Evolutionary conservation across 345 rosid species (phyloP), one percentile per base, ranked within the genome.

Genomic region (Acer yangbiense): DNA sequence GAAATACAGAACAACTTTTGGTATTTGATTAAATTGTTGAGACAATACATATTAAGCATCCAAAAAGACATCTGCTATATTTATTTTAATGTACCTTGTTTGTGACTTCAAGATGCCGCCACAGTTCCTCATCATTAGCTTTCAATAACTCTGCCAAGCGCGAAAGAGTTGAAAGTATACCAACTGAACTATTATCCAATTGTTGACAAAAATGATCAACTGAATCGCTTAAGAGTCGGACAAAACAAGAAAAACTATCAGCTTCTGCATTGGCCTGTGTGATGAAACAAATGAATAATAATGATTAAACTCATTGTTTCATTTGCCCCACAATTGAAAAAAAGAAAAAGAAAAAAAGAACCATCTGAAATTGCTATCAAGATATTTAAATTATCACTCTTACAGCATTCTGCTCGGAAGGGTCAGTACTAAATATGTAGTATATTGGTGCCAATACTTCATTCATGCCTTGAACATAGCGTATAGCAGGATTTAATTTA

Each of bases 401-500:
- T 85, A 91, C 95, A 69, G 86, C 87, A 83, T 91, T 87, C 71
- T 83, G 79, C 72, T 86, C 91, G 7, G 88, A 82, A 2, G 83
- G 76, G 79, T 88, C 93, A 21, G 88, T 80, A 74, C 90, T 86
- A 62, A 90, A 88, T 23, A 88, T 81, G n/a, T 88, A 91, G 82
- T 86, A 84, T 71, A 91, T 70, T 63, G 96, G 93, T 14, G 93
- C 92, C 87, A 91, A 82, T 81, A 91, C 93, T 85, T 91, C 96
- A 52, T 91, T 89, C 96, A 90, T 91, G 80, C 96, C 96, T 86
- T 91, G 96, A 27, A 90, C 93, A 80, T 90, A 91, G 50, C 91
- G 82, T 73, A 91, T 90, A 16, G 88, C 93, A 14, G 95, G 95
- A 85, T 91, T 91, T 70, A 91, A 87, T 78, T 91, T 91, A 46